A percentile compares a stretch with the other conserved stretches of the same genome.
Evolutionary conservation across 805 yeast species (phyloP).

Genomic region (Ascoidea rubescens): DNA sequence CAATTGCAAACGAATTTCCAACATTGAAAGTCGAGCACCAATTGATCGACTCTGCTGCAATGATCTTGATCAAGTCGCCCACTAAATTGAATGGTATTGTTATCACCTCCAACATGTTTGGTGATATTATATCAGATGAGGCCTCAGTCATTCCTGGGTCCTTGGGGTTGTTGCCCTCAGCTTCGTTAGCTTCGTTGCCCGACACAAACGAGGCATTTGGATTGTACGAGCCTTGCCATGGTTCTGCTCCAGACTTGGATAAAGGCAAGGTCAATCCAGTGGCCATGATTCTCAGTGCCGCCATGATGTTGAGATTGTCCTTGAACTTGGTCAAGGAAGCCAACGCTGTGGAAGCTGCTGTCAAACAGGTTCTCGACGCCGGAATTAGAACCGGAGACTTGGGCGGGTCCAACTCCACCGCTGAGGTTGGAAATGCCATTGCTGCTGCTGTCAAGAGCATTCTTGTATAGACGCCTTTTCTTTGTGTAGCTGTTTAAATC

Average conservation of each 20-base stretch:
- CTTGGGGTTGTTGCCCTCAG: conserved; percentile 87
- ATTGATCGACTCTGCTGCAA: conserved; percentile 96
- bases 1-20: conserved; percentile 83
- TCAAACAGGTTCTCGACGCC: conserved; percentile 61
- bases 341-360: conserved; percentile 79
- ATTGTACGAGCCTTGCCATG: conserved; percentile 96
- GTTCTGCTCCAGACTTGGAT: conserved; percentile 92
- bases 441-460: conserved; percentile 55
- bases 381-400: conserved; percentile 89
- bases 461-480: conserved; percentile 15
- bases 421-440: conserved; percentile 91
- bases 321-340: conserved; percentile 77
- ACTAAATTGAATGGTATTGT: conserved; percentile 85
- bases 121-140: conserved; percentile 96
- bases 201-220: conserved; percentile 92
- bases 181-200: conserved; percentile 94
- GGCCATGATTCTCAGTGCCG: conserved; percentile 90
- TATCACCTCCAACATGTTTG: conserved; percentile 93
- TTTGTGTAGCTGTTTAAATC: too few relatives aligned
- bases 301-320: conserved; percentile 93
- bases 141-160: conserved; percentile 98
- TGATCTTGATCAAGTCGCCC: conserved; percentile 90
- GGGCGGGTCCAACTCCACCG: conserved; percentile 71
- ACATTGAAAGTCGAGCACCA: conserved; percentile 80
- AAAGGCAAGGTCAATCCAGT: conserved; percentile 85